Evolutionary conservation across 371 early-diverging fungal genomes (phyloP).

Genomic region (Circinella umbellata): DNA sequence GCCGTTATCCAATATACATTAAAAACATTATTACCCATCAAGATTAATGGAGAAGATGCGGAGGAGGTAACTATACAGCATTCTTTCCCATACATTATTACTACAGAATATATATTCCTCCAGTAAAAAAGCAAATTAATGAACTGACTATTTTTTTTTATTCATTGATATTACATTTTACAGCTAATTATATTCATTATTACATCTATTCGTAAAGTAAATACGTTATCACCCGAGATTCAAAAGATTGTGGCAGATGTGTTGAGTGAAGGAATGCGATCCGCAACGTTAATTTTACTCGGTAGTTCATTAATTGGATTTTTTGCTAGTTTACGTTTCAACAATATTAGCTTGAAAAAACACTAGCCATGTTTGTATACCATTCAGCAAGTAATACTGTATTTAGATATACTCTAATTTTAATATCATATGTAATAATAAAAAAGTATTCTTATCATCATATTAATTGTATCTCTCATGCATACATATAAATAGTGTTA

Average conservation of each 20-base stretch:
- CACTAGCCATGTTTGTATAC: too few species aligned
- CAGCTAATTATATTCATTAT: constrained; percentile 30
- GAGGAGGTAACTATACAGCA: constrained; percentile 26
- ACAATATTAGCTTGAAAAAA: neutral
- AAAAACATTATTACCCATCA: constrained; percentile 28
- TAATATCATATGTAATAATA: too few species aligned
- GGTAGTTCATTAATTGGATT: neutral
- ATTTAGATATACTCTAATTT: too few species aligned
- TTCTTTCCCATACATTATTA: neutral
- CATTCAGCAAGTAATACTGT: too few species aligned
- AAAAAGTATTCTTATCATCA: too few species aligned
- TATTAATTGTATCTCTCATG: too few species aligned
- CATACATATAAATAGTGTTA: too few species aligned
- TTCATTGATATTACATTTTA: too few species aligned
- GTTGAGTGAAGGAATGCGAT: neutral
- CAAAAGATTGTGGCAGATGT: constrained; percentile 4
- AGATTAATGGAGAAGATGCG: constrained; percentile 48
- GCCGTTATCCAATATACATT: constrained; percentile 51
- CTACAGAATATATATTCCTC: too few species aligned
- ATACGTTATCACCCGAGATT: constrained; percentile 6
- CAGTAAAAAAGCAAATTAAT: neutral
- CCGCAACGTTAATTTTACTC: neutral
- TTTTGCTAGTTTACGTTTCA: neutral
- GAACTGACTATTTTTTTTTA: neutral
- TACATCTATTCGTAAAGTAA: constrained; percentile 10